Evolutionary conservation across 176 grass and related monocot genomes (phyloP).

Genomic region (Hsuehochloa calcarea): DNA sequence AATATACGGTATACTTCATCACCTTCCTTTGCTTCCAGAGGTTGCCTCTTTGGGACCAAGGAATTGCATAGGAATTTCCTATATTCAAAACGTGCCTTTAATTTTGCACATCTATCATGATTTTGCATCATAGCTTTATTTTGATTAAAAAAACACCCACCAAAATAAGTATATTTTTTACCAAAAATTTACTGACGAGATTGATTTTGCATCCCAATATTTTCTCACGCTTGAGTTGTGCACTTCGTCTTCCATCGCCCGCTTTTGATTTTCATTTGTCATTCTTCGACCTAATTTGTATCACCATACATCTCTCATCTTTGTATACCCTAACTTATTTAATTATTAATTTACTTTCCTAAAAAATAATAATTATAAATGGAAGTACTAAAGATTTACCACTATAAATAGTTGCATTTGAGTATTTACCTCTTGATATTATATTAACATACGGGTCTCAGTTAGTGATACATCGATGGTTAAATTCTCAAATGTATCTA

Average conservation of each 20-base stretch:
- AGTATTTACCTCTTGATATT: too few species aligned
- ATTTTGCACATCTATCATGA: background rate
- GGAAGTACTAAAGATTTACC: too few species aligned
- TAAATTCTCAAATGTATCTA: too few species aligned
- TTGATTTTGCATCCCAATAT: background rate
- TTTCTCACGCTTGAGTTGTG: background rate
- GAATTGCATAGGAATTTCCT: background rate
- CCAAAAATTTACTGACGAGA: background rate
- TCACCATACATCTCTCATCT: background rate
- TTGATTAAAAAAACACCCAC: background rate
- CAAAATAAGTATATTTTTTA: background rate
- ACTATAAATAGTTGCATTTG: too few species aligned
- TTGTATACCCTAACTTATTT: background rate
- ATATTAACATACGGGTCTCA: too few species aligned
- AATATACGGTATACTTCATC: too few species aligned
- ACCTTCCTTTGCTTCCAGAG: too few species aligned
- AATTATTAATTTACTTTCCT: background rate
- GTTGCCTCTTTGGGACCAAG: background rate
- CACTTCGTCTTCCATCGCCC: too few species aligned
- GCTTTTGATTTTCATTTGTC: background rate
- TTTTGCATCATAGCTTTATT: background rate
- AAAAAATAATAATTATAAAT: background rate
- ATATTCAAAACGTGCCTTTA: background rate
- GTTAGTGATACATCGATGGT: too few species aligned
- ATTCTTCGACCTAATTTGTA: background rate